A percentile compares a stretch with the other conserved stretches of the same genome.
These are phyloP conservation scores for Ogataea pilisensis DNA, from an alignment of 805 yeast species.

Conservation along the genomic window DNA sequence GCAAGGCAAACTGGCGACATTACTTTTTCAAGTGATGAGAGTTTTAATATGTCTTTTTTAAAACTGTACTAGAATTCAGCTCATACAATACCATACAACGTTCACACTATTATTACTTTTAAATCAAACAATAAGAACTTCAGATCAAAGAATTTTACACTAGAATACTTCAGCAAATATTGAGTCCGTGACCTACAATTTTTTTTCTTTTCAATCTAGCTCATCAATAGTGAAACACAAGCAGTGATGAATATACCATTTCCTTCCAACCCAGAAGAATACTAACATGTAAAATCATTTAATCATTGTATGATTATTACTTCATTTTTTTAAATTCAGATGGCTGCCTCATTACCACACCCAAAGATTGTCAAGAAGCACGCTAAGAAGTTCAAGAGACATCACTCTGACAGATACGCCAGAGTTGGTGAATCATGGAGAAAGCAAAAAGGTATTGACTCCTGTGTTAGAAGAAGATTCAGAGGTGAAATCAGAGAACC, in stretches of 20 bases:
- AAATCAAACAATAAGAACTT: too few relatives aligned
- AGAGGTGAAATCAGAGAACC: constrained; percentile 99
- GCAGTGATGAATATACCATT: background rate
- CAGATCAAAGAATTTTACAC: too few relatives aligned
- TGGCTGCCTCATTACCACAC: constrained; percentile 98
- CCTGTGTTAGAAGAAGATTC: constrained; percentile 99
- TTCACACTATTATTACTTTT: too few relatives aligned
- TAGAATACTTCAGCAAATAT: too few relatives aligned
- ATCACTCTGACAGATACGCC: constrained; percentile 99
- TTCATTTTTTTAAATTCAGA: constrained; percentile 31
- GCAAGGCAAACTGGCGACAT: too few relatives aligned
- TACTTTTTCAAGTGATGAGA: too few relatives aligned
- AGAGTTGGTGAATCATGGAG: constrained; percentile 99
- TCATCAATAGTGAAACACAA: too few relatives aligned
- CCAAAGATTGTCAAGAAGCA: constrained; percentile 99
- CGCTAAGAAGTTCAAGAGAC: constrained; percentile 98
- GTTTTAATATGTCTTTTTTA: too few relatives aligned
- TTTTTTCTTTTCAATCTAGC: too few relatives aligned
- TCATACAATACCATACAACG: too few relatives aligned
- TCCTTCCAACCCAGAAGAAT: background rate
- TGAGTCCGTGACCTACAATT: too few relatives aligned
- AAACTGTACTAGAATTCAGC: too few relatives aligned
- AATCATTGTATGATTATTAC: background rate
- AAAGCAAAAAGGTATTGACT: constrained; percentile 99
- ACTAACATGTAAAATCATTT: constrained; percentile 2